Percentiles rank a stretch among this genome's conserved stretches.
These are phyloP conservation scores for Bacterosira constricta DNA, from an alignment of 108 stramenopile species.

Conservation along the genomic window DNA sequence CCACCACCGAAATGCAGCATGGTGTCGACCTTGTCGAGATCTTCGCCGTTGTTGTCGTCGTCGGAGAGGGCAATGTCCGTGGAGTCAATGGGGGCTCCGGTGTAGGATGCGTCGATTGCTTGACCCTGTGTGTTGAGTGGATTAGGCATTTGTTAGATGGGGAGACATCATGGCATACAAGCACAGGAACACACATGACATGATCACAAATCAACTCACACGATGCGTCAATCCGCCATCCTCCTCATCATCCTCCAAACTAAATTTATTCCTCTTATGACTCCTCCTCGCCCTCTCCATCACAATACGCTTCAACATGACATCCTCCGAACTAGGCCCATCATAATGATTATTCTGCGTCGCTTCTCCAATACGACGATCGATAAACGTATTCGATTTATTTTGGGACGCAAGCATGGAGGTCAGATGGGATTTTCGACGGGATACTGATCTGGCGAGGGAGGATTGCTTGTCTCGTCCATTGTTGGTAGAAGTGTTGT, in stretches of 20 bases:
- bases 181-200: constrained; percentile 7
- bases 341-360: constrained; percentile 3
- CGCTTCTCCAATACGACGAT: constrained; percentile 83
- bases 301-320: constrained; percentile 81
- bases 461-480: not conserved
- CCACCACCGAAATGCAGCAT: constrained; percentile 92
- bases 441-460: constrained; percentile 21
- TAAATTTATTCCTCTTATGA: constrained; percentile 54
- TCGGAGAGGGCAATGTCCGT: constrained; percentile 62
- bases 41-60: constrained; percentile 82
- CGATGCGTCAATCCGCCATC: constrained; percentile 70
- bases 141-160: not conserved
- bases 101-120: constrained; percentile 64
- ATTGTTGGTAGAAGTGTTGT: not conserved
- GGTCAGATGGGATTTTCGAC: constrained; percentile 11
- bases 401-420: not conserved
- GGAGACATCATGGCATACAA: no score
- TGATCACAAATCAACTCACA: constrained; percentile 9
- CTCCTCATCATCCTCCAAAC: constrained; percentile 61
- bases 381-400: constrained; percentile 74
- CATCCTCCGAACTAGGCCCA: constrained; percentile 53
- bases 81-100: constrained; percentile 48
- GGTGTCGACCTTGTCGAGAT: constrained; percentile 84
- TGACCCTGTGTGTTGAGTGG: constrained; percentile 66
- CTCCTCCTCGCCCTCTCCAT: constrained; percentile 73